A percentile compares a stretch with the other conserved stretches of the same genome.
Conservation (phyloP, 2,329 filamentous ascomycete species). For the Orbilia brochopaga region DNA sequence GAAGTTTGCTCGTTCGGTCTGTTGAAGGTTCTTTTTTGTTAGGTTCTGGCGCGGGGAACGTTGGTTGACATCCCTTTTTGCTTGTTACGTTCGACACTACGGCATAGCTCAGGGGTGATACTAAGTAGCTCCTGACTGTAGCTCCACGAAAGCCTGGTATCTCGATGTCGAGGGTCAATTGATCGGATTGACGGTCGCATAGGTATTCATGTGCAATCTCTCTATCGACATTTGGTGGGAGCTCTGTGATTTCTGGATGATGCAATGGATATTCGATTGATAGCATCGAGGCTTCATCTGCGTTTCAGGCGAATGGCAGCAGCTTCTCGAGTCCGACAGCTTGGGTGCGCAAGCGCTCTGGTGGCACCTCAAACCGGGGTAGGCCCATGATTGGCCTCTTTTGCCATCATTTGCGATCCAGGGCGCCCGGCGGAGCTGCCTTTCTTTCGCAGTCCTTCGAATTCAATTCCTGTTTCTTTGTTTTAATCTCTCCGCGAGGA, state of each 20-base stretch:
- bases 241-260: background rate
- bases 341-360: slow-evolving; percentile 50
- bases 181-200: too few species aligned
- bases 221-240: background rate
- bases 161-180: too few species aligned
- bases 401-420: slow-evolving; percentile 45
- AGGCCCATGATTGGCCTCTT: slow-evolving; percentile 50
- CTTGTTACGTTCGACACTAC: background rate
- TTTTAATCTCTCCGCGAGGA: slow-evolving; percentile 41
- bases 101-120: background rate
- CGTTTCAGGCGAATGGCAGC: slow-evolving; percentile 34
- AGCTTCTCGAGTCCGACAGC: slow-evolving; percentile 38
- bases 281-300: background rate
- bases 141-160: too few species aligned
- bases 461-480: too few species aligned
- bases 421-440: slow-evolving; percentile 23
- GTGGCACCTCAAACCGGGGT: slow-evolving; percentile 47
- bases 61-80: background rate
- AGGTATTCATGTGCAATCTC: background rate
- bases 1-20: background rate
- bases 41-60: slow-evolving; percentile 3
- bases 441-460: slow-evolving; percentile 9
- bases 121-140: background rate
- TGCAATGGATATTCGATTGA: background rate
- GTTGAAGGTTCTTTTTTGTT: background rate